Percentiles rank a stretch among this genome's conserved stretches.
These are phyloP conservation scores for Hirschfeldia incana DNA, from an alignment of 345 rosid genomes.

Conservation along the genomic window DNA sequence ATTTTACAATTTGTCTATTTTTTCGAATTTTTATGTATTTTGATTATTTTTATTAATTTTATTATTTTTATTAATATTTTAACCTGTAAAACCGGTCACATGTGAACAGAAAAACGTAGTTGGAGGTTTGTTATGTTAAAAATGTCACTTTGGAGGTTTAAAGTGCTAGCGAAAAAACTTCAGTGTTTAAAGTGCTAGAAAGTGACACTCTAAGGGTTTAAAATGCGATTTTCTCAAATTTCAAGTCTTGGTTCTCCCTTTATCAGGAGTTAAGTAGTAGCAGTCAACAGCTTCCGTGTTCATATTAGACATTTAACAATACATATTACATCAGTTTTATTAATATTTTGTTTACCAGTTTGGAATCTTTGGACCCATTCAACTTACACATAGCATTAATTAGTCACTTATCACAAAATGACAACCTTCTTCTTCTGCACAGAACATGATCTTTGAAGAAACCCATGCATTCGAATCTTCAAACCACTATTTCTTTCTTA, in stretches of 20 bases:
- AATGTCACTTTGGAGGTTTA: too few relatives aligned
- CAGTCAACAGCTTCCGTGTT: constrained; percentile 30
- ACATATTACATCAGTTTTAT: background rate
- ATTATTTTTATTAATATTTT: too few relatives aligned
- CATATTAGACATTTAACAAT: background rate
- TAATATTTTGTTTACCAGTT: background rate
- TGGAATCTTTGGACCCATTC: constrained; percentile 21
- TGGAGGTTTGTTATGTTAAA: too few relatives aligned
- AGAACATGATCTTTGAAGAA: constrained; percentile 38
- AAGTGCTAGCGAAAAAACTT: too few relatives aligned
- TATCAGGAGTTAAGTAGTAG: background rate
- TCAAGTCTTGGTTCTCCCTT: constrained; percentile 7
- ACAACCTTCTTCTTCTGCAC: constrained; percentile 39
- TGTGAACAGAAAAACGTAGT: too few relatives aligned
- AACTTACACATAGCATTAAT: background rate
- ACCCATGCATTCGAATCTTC: constrained; percentile 40
- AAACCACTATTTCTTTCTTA: constrained; percentile 6
- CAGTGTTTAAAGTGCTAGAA: too few relatives aligned
- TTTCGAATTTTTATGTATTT: too few relatives aligned
- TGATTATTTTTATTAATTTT: too few relatives aligned
- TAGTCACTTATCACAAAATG: constrained; percentile 27
- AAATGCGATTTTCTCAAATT: too few relatives aligned
- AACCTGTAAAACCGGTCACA: too few relatives aligned
- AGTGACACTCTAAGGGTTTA: too few relatives aligned
- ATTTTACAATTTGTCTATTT: too few relatives aligned